These are phyloP conservation scores for Fusarium siculi DNA, from an alignment of 2,329 filamentous ascomycete species.

Conservation along the genomic window DNA sequence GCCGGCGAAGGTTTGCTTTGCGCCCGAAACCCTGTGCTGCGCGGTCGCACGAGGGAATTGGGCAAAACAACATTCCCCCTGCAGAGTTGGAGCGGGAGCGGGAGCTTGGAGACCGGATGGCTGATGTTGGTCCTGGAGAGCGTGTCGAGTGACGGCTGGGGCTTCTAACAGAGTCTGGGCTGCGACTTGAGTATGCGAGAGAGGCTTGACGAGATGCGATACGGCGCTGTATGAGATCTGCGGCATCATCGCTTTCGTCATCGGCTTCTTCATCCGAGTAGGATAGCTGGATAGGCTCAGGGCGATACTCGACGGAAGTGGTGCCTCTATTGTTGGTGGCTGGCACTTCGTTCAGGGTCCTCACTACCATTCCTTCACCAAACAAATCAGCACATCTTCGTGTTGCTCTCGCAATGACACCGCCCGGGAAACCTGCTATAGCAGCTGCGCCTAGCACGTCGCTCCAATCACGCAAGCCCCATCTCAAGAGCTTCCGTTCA, in stretches of 20 bases:
- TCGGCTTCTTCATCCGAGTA: slow-evolving; percentile 38
- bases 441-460: slow-evolving; percentile 84
- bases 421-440: slow-evolving; percentile 73
- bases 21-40: slow-evolving; percentile 51
- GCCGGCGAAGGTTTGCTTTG: slow-evolving; percentile 51
- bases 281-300: slow-evolving; percentile 42
- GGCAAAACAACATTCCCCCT: slow-evolving; percentile 50
- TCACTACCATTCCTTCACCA: slow-evolving; percentile 74
- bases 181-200: slow-evolving; percentile 42
- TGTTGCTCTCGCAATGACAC: slow-evolving; percentile 74
- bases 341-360: slow-evolving; percentile 59
- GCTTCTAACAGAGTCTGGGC: slow-evolving; percentile 38
- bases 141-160: slow-evolving; percentile 37
- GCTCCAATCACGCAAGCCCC: slow-evolving; percentile 79
- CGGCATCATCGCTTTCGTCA: slow-evolving; percentile 41
- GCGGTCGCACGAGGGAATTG: slow-evolving; percentile 51
- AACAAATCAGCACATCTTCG: slow-evolving; percentile 82
- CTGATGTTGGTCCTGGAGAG: slow-evolving; percentile 23
- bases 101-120: slow-evolving; percentile 29
- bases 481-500: slow-evolving; percentile 47
- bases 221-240: slow-evolving; percentile 44
- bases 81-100: slow-evolving; percentile 47
- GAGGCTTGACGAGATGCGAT: slow-evolving; percentile 47
- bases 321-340: slow-evolving; percentile 38
- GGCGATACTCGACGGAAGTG: slow-evolving; percentile 45